These are phyloP conservation scores for Aphanomyces astaci DNA, from an alignment of 352 stramenopile species.

Conservation along the genomic window DNA sequence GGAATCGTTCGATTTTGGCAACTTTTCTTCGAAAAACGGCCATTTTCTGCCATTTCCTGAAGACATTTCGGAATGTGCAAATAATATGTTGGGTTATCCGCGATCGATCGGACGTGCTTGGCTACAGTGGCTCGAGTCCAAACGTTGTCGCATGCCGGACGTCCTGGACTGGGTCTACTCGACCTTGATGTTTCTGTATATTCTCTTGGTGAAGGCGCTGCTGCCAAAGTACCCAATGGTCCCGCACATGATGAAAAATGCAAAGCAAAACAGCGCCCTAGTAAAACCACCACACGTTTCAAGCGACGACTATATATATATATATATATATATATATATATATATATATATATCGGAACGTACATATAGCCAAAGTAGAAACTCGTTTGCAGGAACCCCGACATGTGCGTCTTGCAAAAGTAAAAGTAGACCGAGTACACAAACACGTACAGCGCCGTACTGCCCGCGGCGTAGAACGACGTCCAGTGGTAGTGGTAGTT, in stretches of 20 bases:
- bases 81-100: too few relatives aligned
- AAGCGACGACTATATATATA: too few relatives aligned
- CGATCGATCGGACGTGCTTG: too few relatives aligned
- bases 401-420: conserved; percentile 99
- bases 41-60: too few relatives aligned
- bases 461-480: conserved; percentile 90
- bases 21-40: too few relatives aligned
- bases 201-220: conserved; percentile 90
- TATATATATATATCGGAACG: conserved; percentile 23
- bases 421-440: conserved; percentile 99
- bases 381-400: conserved; percentile 94
- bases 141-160: too few relatives aligned
- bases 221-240: conserved; percentile 87
- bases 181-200: conserved; percentile 94
- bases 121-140: too few relatives aligned
- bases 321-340: background rate
- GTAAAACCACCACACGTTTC: conserved; percentile 15
- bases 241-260: conserved; percentile 90
- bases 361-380: conserved; percentile 99
- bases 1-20: too few relatives aligned
- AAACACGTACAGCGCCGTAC: conserved; percentile 96
- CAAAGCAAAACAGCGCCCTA: conserved; percentile 87
- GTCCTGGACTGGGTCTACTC: too few relatives aligned
- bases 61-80: too few relatives aligned
- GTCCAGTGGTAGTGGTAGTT: conserved; percentile 99